Base-by-base conservation (phyloP, 2,329 filamentous ascomycete genomes). In the Talaromyces verruculosus region DNA sequence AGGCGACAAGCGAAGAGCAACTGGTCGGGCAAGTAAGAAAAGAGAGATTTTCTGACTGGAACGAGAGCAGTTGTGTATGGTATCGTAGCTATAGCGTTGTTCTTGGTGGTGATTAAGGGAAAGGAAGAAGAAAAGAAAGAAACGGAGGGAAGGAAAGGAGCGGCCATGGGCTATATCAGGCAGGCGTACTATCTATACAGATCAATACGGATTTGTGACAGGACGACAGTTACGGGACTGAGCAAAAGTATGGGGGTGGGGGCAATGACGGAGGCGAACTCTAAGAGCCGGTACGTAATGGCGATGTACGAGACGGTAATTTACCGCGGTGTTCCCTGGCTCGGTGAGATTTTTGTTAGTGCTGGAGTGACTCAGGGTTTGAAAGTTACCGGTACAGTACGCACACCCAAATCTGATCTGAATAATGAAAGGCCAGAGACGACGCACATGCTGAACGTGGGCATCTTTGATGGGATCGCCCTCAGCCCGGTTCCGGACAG, bases 231-330 rank as follows among this genome's bases (percentile, higher is more conserved):
- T 43, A 59, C 57, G 35, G 22, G 22, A 30, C 35, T 5, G 19
- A 2, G 57, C 15, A 60, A 15, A 60, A 60, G 57, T 60, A 60
- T 15, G 47, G 61, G 61, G 61, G 47, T 55, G 61, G 61, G 61
- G 61, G 49, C 61, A 45, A 41, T 60, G 57, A 60, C 57, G 35
- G 19, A 43, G 57, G 51, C 51, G 30, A 19, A 55, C 28, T 35
- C 51, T 13, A 8, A 33, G 28, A 7, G 22, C 47, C 11, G 30
- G 51, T 11, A 35, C 30, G 51, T 35, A 35, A 35, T 55, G 28
- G 11, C 47, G 47, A 30, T 57, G 53, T 63, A 63, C 35, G 22
- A 51, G 13, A 63, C 61, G 47, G 61, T 62, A 62, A 62, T 62
- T 30, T 53, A 51, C 25, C 33, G 33, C 45, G 33, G 19, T 5